phyloP scores from a whole-genome alignment of 108 stramenopile species.

The Stephanodiscus minutulus region DNA sequence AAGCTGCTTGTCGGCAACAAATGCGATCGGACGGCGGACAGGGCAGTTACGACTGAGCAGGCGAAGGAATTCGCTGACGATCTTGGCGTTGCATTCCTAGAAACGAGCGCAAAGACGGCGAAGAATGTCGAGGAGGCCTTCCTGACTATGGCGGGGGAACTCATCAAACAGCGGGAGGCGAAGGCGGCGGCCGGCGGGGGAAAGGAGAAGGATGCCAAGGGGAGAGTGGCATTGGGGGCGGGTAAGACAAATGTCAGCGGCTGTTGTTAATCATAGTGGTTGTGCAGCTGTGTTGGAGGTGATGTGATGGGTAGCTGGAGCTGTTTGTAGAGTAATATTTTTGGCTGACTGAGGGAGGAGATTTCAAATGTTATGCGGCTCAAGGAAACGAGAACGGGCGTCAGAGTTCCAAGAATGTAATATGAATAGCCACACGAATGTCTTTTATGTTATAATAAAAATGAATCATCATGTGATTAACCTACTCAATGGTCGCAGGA shows the following conservation, averaged over 20 bases:
- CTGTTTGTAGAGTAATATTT: not conserved
- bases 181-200: conserved; percentile 52
- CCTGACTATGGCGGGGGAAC: conserved; percentile 95
- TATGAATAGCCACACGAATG: not conserved
- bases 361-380: not conserved
- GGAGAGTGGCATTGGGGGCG: conserved; percentile 58
- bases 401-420: conserved; percentile 9
- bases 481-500: conserved; percentile 37
- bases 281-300: not conserved
- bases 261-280: conserved; percentile 23
- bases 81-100: conserved; percentile 97
- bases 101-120: conserved; percentile 94
- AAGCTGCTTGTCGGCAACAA: conserved; percentile 98
- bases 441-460: conserved; percentile 8
- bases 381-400: not conserved
- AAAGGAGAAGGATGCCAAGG: conserved; percentile 32
- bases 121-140: conserved; percentile 98
- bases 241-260: conserved; percentile 29
- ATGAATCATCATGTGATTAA: conserved; percentile 9
- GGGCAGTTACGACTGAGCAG: conserved; percentile 87
- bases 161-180: conserved; percentile 87
- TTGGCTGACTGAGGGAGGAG: not conserved
- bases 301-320: not conserved
- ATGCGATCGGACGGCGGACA: conserved; percentile 86
- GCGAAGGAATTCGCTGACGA: conserved; percentile 96